Base-by-base conservation (phyloP, 192 early-diverging fungal species). In the Backusella luteola region DNA sequence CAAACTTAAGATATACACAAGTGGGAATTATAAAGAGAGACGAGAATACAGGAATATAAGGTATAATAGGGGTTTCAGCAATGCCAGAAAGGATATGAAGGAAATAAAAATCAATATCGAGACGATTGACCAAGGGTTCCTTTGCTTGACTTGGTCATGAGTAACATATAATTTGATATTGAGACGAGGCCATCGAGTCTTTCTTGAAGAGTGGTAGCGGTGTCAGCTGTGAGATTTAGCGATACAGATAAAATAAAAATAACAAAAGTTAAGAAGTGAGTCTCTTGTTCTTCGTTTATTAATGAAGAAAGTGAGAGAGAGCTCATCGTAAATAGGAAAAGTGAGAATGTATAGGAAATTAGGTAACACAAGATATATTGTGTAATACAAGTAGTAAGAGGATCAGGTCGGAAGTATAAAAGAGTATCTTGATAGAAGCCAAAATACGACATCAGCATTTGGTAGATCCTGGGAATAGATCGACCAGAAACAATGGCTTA, bases 141-240 rank as follows among this genome's bases (percentile, higher is more conserved):
- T 69, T 69, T 69, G 35, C 68, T 69, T 17, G 68, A 69, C 7
- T 69, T 69, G 36, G 68, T 38, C 68, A 69, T 69, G 34, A 69
- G 68, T 38, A 38, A 69, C n/a, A 69, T 41, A 21, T 69, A 69
- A 0, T 69, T 23, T 38, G 35, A 69, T 69, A 69, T 69, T 69
- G 68, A 38, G 36, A 41, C n/a, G 12, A 23, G 38, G 15, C 15
- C 32, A 69, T 42, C 19, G 23, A 69, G 38, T 42, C 11, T 3
- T 23, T 69, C 68, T 69, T 69, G 34, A 69, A 6, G 34, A 7
- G 34, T 69, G 29, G 67, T 21, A 36, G 11, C 6, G 34, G 68
- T 39, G n/a, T 36, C 68, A n/a, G n/a, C 0, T 26, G 26, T 26
- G 26, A 26, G 26, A 26, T 26, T 26, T 26, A 26, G 26, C 26